Base-by-base conservation (phyloP, 2,329 filamentous ascomycete species). In the Spiromastix sp. region DNA sequence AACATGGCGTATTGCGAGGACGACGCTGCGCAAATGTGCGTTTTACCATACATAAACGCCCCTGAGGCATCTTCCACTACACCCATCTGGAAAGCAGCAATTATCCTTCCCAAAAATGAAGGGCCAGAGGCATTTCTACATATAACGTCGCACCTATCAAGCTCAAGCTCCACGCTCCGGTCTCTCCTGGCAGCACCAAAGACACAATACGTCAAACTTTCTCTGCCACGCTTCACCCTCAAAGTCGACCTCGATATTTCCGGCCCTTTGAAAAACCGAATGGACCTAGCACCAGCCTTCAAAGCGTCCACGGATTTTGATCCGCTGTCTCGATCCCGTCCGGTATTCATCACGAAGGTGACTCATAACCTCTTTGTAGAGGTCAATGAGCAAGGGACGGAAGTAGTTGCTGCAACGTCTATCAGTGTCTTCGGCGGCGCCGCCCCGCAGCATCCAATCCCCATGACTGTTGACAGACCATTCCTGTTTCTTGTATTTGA, bases 401-500 rank as follows among this genome's bases (percentile, higher is more conserved):
- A 39, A 27, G 19, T 39, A 10, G 37, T 32, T 18, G 37, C 31
- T 34, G 32, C 9, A 19, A 35, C 37, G 2, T 35, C n/a, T 6
- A 10, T 20, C 7, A 21, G 11, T 3, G 10, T 19, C 8, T 34
- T 34, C 26, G 32, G 37, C 3, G 5, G 18, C 11, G 4, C 26
- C 6, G 16, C 11, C 10, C 6, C 8, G 10, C 19, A 20, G 8
- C 16, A 2, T 5, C 18, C 12, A n/a, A 15, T 12, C 8, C 37
- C 32, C 5, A 39, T 39, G 37, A 36, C 6, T 6, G 37, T 35
- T 16, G 28, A 36, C 6, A 18, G 37, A 10, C 32, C 37, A 2
- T 39, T 39, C 27, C 25, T 39, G 26, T 39, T 39, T 25, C 7
- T 39, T 7, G 30, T 39, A 8, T 39, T 35, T 35, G 37, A 39